phyloP scores from a whole-genome alignment of 78 protist genomes.

The Diacronema lutheri region DNA sequence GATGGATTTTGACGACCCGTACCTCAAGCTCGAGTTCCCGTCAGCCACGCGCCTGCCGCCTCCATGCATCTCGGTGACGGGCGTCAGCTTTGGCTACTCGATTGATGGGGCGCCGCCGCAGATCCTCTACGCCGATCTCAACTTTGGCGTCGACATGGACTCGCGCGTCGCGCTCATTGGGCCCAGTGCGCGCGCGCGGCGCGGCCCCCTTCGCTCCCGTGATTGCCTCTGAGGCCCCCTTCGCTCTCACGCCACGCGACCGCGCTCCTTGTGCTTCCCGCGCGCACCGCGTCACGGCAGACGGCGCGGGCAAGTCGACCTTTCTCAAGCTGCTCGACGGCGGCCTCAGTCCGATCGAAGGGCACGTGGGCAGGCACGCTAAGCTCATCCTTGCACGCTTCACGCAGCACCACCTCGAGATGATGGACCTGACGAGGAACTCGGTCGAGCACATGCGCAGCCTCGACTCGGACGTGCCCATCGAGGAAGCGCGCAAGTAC shows the following conservation, averaged over 20 bases:
- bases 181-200: too few species aligned
- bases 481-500: slow-evolving; percentile 67
- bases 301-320: slow-evolving; percentile 92
- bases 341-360: slow-evolving; percentile 71
- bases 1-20: slow-evolving; percentile 14
- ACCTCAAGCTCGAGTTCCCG: slow-evolving; percentile 54
- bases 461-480: slow-evolving; percentile 47
- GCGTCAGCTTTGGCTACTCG: neutral
- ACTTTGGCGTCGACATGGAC: slow-evolving; percentile 57
- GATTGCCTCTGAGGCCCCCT: too few species aligned
- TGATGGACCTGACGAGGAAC: slow-evolving; percentile 60
- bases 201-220: too few species aligned
- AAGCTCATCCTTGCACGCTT: slow-evolving; percentile 67
- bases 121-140: neutral
- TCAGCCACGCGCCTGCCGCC: slow-evolving; percentile 39
- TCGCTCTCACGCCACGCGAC: too few species aligned
- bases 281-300: too few species aligned
- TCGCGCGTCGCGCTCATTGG: slow-evolving; percentile 84
- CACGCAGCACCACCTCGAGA: slow-evolving; percentile 88
- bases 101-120: neutral
- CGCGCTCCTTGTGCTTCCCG: too few species aligned
- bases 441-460: slow-evolving; percentile 74
- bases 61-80: neutral
- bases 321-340: slow-evolving; percentile 72
- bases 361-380: slow-evolving; percentile 64